phyloP scores from a whole-genome alignment of 306 rosid genomes.

The Vigna radiata region DNA sequence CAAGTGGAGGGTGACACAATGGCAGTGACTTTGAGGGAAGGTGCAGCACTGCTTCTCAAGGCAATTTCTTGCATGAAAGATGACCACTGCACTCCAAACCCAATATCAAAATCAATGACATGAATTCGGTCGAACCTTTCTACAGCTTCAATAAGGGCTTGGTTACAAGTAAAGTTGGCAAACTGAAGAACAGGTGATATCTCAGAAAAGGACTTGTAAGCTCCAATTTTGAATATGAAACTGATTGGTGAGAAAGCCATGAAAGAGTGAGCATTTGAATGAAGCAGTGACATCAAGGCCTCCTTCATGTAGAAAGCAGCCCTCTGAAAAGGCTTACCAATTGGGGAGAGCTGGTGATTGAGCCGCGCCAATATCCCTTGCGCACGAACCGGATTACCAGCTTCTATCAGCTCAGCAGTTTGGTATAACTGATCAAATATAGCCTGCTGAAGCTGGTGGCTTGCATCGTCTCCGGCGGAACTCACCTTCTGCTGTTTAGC shows the following conservation, averaged over 20 bases:
- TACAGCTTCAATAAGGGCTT: conserved; percentile 81
- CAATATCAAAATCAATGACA: conserved; percentile 86
- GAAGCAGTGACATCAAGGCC: conserved; percentile 76
- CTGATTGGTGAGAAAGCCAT: conserved; percentile 68
- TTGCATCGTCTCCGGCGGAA: conserved; percentile 61
- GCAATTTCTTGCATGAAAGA: conserved; percentile 93
- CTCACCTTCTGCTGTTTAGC: conserved; percentile 63
- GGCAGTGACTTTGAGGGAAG: conserved; percentile 78
- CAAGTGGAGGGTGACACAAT: conserved; percentile 66
- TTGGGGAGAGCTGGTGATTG: conserved; percentile 99
- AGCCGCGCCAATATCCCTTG: conserved; percentile 99
- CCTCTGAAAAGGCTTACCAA: conserved; percentile 94
- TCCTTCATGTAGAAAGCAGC: conserved; percentile 91
- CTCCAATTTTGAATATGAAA: conserved; percentile 84
- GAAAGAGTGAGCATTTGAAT: conserved; percentile 52
- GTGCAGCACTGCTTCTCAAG: conserved; percentile 59
- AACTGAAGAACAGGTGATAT: conserved; percentile 87
- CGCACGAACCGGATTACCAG: conserved; percentile 87
- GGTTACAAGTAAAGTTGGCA: conserved; percentile 89
- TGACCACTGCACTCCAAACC: conserved; percentile 93
- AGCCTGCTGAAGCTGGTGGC: conserved; percentile 77
- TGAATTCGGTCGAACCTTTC: conserved; percentile 72
- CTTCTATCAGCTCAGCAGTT: conserved; percentile 90
- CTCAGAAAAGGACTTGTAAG: conserved; percentile 87
- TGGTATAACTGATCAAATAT: conserved; percentile 75